These are phyloP conservation scores for Thermoascus crustaceus DNA, from an alignment of 2,329 filamentous ascomycete genomes.

Conservation along the genomic window DNA sequence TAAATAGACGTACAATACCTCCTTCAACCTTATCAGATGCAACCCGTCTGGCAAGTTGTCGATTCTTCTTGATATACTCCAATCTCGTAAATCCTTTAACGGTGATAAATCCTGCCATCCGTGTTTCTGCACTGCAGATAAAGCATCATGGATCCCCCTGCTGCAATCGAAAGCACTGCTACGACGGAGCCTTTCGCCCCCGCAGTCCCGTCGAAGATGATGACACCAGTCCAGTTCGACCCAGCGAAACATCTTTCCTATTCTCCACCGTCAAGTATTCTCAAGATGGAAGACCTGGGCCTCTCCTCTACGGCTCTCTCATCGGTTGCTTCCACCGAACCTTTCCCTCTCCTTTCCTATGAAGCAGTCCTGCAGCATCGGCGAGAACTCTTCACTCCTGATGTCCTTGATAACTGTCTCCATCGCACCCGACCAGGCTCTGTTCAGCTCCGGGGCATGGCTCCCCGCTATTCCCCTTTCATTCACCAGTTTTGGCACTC, in stretches of 20 bases:
- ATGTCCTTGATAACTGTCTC: slow-evolving; percentile 24
- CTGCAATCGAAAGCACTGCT: too few species aligned
- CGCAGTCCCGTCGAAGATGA: too few species aligned
- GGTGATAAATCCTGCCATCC: too few species aligned
- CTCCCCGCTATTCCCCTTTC: slow-evolving; percentile 23
- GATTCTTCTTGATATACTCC: too few species aligned
- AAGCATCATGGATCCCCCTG: too few species aligned
- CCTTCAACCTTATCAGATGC: too few species aligned
- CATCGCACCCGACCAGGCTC: slow-evolving; percentile 19
- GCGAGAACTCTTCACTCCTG: slow-evolving; percentile 12
- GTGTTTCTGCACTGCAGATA: too few species aligned
- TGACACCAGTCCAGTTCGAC: too few species aligned
- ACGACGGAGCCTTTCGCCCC: too few species aligned
- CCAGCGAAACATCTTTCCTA: slow-evolving; percentile 1
- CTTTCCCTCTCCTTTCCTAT: slow-evolving; percentile 19
- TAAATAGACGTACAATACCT: too few species aligned
- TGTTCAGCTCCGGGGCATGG: slow-evolving; percentile 22
- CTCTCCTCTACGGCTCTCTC: slow-evolving; percentile 1
- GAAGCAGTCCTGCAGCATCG: slow-evolving; percentile 7
- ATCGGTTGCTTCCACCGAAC: slow-evolving; percentile 18
- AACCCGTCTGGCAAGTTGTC: too few species aligned
- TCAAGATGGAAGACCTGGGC: background rate
- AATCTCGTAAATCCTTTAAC: too few species aligned
- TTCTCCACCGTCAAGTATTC: background rate
- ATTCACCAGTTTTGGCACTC: slow-evolving; percentile 21